phyloP scores from a whole-genome alignment of 176 grass and related monocot genomes.

The Bothriochloa decipiens region DNA sequence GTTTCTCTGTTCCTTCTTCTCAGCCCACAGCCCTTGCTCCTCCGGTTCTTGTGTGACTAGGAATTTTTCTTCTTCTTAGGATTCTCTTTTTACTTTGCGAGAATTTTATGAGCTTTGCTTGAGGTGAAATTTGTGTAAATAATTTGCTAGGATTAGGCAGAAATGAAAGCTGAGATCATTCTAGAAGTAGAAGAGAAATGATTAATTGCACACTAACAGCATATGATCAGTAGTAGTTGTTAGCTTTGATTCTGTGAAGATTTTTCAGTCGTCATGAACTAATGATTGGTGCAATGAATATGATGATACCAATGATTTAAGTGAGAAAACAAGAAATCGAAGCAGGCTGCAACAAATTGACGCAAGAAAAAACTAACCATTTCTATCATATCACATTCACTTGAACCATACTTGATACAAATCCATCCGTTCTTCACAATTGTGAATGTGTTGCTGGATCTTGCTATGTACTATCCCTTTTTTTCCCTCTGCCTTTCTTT shows the following conservation, averaged over 20 bases:
- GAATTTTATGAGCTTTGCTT: slow-evolving; percentile 2
- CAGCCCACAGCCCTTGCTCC: neutral
- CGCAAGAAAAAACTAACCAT: slow-evolving; percentile 1
- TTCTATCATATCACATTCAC: slow-evolving; percentile 39
- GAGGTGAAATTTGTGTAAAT: slow-evolving; percentile 46
- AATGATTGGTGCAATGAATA: slow-evolving; percentile 50
- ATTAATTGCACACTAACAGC: slow-evolving; percentile 34
- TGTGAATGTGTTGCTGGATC: slow-evolving; percentile 28
- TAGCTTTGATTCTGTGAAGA: neutral
- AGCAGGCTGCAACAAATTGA: neutral
- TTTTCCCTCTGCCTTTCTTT: slow-evolving; percentile 4
- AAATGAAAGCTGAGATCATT: slow-evolving; percentile 14
- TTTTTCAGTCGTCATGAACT: slow-evolving; percentile 32
- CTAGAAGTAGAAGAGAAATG: slow-evolving; percentile 44
- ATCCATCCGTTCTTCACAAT: slow-evolving; percentile 42
- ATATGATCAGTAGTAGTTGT: neutral
- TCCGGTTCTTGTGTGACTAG: slow-evolving; percentile 24
- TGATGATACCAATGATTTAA: slow-evolving; percentile 25
- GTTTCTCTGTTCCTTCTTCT: neutral
- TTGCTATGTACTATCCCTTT: slow-evolving; percentile 37
- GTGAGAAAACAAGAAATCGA: slow-evolving; percentile 23
- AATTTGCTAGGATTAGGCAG: slow-evolving; percentile 48
- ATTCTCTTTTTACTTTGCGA: slow-evolving; percentile 5
- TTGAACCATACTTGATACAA: slow-evolving; percentile 25
- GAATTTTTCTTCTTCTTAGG: neutral